phyloP scores from a whole-genome alignment of 805 yeast genomes.

The Kluyveromyces wickerhamii region DNA sequence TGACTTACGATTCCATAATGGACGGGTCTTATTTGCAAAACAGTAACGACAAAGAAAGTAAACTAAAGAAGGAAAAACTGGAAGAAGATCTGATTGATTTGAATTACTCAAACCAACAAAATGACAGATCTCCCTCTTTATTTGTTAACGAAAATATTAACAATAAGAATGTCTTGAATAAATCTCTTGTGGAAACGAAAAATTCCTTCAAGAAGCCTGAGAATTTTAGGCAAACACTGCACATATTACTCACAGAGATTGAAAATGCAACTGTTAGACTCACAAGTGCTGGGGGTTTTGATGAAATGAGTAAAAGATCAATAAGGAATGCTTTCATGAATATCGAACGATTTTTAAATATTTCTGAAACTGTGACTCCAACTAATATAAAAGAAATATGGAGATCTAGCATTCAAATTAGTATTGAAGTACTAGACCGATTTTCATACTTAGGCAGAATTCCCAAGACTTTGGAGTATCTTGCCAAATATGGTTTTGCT shows the following conservation, averaged over 20 bases:
- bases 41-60: no score
- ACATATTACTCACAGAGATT: conserved; percentile 1
- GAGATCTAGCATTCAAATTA: conserved; percentile 4
- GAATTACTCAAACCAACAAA: no score
- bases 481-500: neutral
- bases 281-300: neutral
- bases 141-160: no score
- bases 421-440: conserved; percentile 4
- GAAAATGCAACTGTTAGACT: conserved; percentile 1
- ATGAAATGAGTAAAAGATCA: neutral
- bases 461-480: neutral
- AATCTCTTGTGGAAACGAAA: no score
- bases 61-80: no score
- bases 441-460: conserved; percentile 1
- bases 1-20: conserved; percentile 1
- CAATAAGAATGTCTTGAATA: no score
- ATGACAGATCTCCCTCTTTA: no score
- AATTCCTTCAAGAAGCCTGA: neutral
- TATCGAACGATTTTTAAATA: neutral
- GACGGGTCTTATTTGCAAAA: neutral
- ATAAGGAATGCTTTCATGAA: conserved; percentile 1
- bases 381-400: conserved; percentile 1
- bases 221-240: neutral
- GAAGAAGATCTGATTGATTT: no score
- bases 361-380: conserved; percentile 1